Percentiles rank a stretch among this genome's conserved stretches.
phyloP scores from a whole-genome alignment of 176 grass and related monocot genomes.

The Lolium rigidum region DNA sequence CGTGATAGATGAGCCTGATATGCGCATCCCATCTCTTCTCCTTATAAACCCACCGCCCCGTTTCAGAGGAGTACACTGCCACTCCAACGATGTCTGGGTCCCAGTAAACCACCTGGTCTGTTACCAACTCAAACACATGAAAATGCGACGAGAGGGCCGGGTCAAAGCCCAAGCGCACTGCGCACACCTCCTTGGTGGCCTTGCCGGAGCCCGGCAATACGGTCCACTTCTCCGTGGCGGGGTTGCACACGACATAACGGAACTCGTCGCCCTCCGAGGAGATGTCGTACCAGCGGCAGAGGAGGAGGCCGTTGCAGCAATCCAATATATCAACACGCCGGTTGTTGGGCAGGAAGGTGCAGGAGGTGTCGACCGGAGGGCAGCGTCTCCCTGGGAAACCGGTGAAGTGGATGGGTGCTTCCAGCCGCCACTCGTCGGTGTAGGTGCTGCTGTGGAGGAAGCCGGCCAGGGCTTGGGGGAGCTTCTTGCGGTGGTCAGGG shows the following conservation, averaged over 20 bases:
- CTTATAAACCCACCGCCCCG: background rate
- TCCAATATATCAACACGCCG: background rate
- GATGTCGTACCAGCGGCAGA: background rate
- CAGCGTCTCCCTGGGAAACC: background rate
- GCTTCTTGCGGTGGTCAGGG: background rate
- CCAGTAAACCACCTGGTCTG: background rate
- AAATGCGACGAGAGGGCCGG: background rate
- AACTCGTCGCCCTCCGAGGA: too few relatives aligned
- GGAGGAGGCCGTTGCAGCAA: conserved; percentile 35
- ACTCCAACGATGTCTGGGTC: background rate
- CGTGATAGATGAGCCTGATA: background rate
- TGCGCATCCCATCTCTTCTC: background rate
- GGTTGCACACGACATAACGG: conserved; percentile 28
- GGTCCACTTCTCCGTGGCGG: background rate
- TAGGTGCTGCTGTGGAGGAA: background rate
- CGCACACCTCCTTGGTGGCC: too few relatives aligned
- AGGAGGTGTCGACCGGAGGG: background rate
- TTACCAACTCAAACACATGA: background rate
- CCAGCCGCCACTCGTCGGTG: background rate
- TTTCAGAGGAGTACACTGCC: conserved; percentile 16
- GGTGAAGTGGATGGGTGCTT: background rate
- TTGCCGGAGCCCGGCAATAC: background rate
- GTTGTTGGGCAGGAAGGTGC: background rate
- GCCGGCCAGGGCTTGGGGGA: background rate
- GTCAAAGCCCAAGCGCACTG: background rate